Base-by-base conservation (phyloP, 2,329 filamentous ascomycete species). In the Botryotinia calthae region DNA sequence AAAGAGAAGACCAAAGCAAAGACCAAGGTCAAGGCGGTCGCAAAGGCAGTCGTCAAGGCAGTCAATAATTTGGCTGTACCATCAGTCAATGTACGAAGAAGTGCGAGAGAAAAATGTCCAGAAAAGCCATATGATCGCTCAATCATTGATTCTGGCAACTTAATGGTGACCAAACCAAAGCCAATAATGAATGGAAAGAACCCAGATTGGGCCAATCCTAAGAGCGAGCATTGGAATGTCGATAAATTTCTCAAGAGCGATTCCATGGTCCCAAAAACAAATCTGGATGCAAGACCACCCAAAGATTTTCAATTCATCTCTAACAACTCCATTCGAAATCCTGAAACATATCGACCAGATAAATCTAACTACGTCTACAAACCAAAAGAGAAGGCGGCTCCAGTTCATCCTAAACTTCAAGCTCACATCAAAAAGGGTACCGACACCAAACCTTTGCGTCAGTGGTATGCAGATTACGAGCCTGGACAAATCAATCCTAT, bases 331-430 rank as follows among this genome's bases (percentile, higher is more conserved):
- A 25, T 72, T 22, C 37, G 51, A 20, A 42, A 72, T 37, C 20
- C 64, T 18, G 18, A 20, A 7, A 28, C 51, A 22, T 72, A 72
- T 59, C 70, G 70, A 42, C 70, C 62, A 0, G 62, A 72, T 3
- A 56, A 31, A n/a, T 70, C 40, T 31, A 62, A 20, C 31, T 16
- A 48, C 22, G 42, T 51, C 42, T 22, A 37, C 37, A 31, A 20
- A 28, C 20, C 59, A n/a, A 65, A 28, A 31, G 25, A 63, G 6
- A 42, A 48, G 73, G 34, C 40, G 18, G 40, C 31, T 22, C 37
- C 25, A n/a, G 66, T 64, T 44, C 78, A 80, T 65, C 79, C 79
- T 18, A 78, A 74, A 40, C 68, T 79, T 20, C 62, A 54, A 25
- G 51, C 67, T 25, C 78, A 78, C 40, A 73, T 72, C 14, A 76